Conservation (phyloP, 495 filamentous ascomycete species). For the Aspergillus sparsus region DNA sequence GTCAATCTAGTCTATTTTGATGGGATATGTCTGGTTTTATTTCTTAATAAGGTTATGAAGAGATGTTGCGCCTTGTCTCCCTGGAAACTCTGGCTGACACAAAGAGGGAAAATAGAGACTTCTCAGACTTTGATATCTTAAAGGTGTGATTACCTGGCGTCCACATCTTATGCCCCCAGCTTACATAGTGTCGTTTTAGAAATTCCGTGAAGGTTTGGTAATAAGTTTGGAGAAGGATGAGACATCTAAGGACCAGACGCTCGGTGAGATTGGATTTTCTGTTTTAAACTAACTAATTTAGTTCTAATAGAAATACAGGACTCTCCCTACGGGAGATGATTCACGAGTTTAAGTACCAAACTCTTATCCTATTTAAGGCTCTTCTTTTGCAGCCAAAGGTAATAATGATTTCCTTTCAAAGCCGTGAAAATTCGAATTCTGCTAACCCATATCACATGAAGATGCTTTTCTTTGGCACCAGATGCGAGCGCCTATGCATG, state of each 20-base stretch:
- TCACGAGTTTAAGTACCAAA: constrained; percentile 91
- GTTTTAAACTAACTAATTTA: not conserved
- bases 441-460: constrained; percentile 34
- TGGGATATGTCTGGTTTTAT: not conserved
- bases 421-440: not conserved
- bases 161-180: not conserved
- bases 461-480: constrained; percentile 98
- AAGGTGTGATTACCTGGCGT: constrained; percentile 50
- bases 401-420: constrained; percentile 2
- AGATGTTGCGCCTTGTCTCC: not conserved
- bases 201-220: constrained; percentile 87
- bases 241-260: constrained; percentile 77
- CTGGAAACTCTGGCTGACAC: constrained; percentile 22
- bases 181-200: constrained; percentile 45
- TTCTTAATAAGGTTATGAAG: not conserved
- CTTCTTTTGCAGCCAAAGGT: constrained; percentile 94
- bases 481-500: constrained; percentile 95
- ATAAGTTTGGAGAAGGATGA: constrained; percentile 67
- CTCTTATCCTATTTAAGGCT: constrained; percentile 90
- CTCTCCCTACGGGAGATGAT: constrained; percentile 89
- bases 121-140: constrained; percentile 71
- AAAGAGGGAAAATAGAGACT: constrained; percentile 53
- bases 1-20: not conserved
- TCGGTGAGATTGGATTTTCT: constrained; percentile 56
- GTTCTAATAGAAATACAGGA: constrained; percentile 44